Conservation (phyloP, 2,329 filamentous ascomycete species). For the Dothistroma pini region DNA sequence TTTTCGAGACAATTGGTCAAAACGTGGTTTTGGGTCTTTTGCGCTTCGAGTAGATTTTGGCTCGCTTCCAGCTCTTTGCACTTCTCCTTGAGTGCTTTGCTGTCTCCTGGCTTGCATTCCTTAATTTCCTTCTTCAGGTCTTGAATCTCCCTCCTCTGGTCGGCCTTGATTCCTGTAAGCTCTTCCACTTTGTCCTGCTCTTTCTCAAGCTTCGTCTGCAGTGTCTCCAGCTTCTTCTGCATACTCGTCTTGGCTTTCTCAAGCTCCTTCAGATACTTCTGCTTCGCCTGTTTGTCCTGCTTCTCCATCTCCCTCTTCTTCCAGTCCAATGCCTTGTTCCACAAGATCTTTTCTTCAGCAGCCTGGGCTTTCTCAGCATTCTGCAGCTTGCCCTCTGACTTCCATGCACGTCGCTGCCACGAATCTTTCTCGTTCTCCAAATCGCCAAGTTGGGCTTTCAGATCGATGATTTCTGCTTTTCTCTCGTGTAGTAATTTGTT, state of each 20-base stretch:
- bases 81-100: not conserved
- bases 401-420: not conserved
- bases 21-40: not conserved
- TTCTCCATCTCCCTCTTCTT: not conserved
- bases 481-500: constrained; percentile 5
- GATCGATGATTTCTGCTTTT: not conserved
- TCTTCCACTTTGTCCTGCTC: constrained; percentile 8
- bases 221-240: constrained; percentile 1
- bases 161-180: constrained; percentile 1
- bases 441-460: not conserved
- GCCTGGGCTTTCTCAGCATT: not conserved
- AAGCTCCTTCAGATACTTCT: constrained; percentile 7
- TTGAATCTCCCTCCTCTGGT: constrained; percentile 1
- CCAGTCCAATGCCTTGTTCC: not conserved
- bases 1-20: not conserved
- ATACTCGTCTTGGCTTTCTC: constrained; percentile 1
- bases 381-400: not conserved
- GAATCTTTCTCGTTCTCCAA: not conserved
- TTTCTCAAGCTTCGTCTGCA: not conserved
- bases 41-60: not conserved
- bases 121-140: not conserved
- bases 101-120: not conserved
- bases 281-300: not conserved
- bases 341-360: not conserved
- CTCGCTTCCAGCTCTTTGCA: not conserved